Base-by-base conservation (phyloP, 2,329 filamentous ascomycete species). In the Chrysosphaeria jannelii region DNA sequence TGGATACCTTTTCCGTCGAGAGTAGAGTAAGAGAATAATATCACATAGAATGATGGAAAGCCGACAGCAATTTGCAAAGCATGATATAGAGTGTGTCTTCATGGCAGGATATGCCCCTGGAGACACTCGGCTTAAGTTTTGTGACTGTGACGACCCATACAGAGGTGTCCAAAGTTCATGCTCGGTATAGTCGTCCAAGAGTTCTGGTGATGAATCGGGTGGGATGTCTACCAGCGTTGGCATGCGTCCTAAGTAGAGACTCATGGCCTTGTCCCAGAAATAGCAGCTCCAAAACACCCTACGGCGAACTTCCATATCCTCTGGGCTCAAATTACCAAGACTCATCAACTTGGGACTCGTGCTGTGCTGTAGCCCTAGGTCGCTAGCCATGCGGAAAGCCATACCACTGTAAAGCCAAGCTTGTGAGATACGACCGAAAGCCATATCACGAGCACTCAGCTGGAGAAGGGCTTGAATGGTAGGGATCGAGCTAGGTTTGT, bases 391-490 rank as follows among this genome's bases (percentile, higher is more conserved):
- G 4, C 36, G 27, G 27, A 38, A 39, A 13, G 36, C 36, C 28
- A 39, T 39, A 14, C 36, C 36, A 24, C 36, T 38, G 27, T 38
- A 39, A 23, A 39, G 28, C 36, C 36, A 39, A 3, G 35, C 36
- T 25, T 36, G 36, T 8, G 36, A 38, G 10, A 36, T 36, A 15
- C 33, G 33, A 5, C 36, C 36, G n/a, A 34, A 29, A 7, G 33
- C 36, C 9, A 37, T 28, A 10, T 38, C 36, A 11, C 35, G 32
- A 6, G 35, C 36, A 25, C 36, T 38, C n/a, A 37, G 27, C 26
- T 36, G 35, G 6, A 39, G 29, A 8, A 39, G 30, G 2, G 36
- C 36, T 25, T 39, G 36, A 5, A 35, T 33, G 3, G 35, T 36
- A 9, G 36, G 35, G 16, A 38, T 36, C 20, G 36, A 30, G 27